These are phyloP conservation scores for Raddia guianensis DNA, from an alignment of 176 grass and related monocot genomes.

Conservation along the genomic window DNA sequence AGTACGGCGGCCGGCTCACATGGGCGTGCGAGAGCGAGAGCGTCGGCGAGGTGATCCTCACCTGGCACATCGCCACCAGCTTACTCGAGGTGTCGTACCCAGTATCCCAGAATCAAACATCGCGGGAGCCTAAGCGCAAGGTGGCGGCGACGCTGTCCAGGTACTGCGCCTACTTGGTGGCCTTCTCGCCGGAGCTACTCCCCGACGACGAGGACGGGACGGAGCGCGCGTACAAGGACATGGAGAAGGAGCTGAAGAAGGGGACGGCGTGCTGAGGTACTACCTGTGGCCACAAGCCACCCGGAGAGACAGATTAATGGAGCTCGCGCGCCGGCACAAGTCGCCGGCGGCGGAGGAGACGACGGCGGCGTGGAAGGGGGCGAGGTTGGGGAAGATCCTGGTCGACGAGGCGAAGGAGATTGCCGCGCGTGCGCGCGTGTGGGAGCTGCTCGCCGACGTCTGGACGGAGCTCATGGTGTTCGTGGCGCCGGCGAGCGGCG, in stretches of 20 bases:
- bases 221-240: background rate
- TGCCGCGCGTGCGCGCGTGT: background rate
- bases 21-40: background rate
- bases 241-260: background rate
- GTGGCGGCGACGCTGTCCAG: background rate
- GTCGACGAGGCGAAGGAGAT: background rate
- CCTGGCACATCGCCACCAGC: conserved; percentile 17
- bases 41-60: background rate
- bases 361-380: background rate
- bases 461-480: background rate
- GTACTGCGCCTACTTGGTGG: conserved; percentile 2
- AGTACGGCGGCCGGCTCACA: background rate
- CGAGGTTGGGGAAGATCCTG: background rate
- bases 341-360: too few species aligned
- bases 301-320: too few species aligned
- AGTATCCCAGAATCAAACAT: too few species aligned
- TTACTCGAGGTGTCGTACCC: background rate
- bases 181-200: background rate
- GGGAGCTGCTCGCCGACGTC: background rate
- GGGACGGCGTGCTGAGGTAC: too few species aligned
- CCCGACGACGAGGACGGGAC: background rate
- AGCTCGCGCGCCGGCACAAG: too few species aligned
- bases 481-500: background rate
- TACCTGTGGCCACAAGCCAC: too few species aligned
- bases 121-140: too few species aligned